Evolutionary conservation across 495 filamentous ascomycete genomes (phyloP), one percentile per base, ranked within the genome.

Genomic region (Apodospora peruviana): DNA sequence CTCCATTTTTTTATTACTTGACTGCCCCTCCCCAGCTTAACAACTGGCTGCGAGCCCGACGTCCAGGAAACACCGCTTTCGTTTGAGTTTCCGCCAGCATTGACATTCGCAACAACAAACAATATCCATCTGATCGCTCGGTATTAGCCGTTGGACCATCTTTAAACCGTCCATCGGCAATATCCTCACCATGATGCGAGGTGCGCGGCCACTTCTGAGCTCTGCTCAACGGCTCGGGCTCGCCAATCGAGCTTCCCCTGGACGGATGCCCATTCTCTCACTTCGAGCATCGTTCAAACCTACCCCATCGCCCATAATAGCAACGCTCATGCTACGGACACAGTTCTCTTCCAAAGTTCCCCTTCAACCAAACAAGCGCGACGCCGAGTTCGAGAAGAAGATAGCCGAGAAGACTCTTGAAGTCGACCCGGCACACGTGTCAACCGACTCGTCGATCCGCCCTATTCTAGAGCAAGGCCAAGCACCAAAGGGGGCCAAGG

Each of bases 401-500:
- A 24, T 76, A 5, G 66, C 62, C 18, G 51, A 78, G 20, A 49
- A 76, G 50, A 79, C 78, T 47, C 53, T 89, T 4, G 57, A 77
- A 47, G 47, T 73, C 3, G 57, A 77, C 42, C 84, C 86, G 1
- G 77, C 80, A 17, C 59, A 70, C 5, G 83, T 88, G 9, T 73
- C 80, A 1, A 64, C 62, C n/a, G 68, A 58, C 3, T 87, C 84
- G 0, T 74, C 63, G 10, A 69, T 80, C 20, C 80, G 78, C 43
- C 72, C 73, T 40, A 59, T 84, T 3, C 69, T 84, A 14, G 71
- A 78, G 29, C 64, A 54, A 22, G 53, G 51, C 14, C 60, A 55
- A 24, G 54, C 53, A 23, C 60, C 56, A 3, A 65, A 65, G 25
- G 43, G 17, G 1, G 58, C 74, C 8, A 76, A 83, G 22, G 61